Base-by-base conservation (phyloP, 1,284 basidiomycete species). In the Ustilago trichophora region DNA sequence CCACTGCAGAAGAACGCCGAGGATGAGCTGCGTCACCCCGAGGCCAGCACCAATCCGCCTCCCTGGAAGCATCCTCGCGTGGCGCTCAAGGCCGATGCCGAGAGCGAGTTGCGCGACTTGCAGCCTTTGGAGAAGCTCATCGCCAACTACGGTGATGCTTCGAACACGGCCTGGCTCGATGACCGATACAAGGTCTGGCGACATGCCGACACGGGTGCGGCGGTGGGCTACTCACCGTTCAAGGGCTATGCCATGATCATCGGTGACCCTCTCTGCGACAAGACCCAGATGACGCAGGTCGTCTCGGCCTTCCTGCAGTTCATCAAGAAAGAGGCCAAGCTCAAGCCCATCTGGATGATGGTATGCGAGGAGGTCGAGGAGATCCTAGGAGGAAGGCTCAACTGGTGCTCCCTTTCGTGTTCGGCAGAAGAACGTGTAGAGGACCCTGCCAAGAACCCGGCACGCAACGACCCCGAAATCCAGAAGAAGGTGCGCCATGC, bases 141-240 rank as follows among this genome's bases (percentile, higher is more conserved):
- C 55, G 85, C 85, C 32, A 84, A 85, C 63, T 87, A 86, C 72
- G 86, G 86, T 34, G 85, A 86, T 63, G 85, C 85, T 31, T 84
- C 85, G 55, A 86, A 86, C 73, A 87, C 86, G 16, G 85, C 85
- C 3, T 86, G 85, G 85, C 81, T 85, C 13, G 86, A 87, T 67
- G 84, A 85, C n/a, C 82, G 85, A n/a, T 86, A 85, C 83, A 80
- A 83, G 24, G 81, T 86, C 21, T 87, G 86, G 86, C 82, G 85
- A 34, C 84, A 87, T 63, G 48, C 72, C 12, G 72, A 78, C 19
- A 86, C 84, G 0, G 85, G 85, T 19, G 85, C 84, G 0, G 85
- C 85, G 0, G 79, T 86, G 2, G 86, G 85, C 16, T 86, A 85
- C 71, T 83, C 84, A 32, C 46, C 53, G 36, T 73, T 77, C 48